A percentile compares a stretch with the other conserved stretches of the same genome.
Conservation (phyloP, 2,329 filamentous ascomycete species). For the Cladosporium sp. region DNA sequence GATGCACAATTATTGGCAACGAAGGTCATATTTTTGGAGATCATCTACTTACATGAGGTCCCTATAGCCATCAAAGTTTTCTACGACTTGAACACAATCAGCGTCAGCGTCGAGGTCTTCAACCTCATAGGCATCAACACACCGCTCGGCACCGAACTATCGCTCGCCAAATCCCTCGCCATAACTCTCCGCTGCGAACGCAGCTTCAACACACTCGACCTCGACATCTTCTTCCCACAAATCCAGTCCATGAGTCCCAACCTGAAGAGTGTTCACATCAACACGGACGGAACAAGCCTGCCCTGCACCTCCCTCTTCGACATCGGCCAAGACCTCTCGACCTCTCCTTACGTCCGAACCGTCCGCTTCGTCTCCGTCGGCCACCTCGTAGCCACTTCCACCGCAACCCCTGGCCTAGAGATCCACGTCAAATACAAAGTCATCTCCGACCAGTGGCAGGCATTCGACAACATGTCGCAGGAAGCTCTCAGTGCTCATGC, state of each 20-base stretch:
- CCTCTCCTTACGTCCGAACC: neutral
- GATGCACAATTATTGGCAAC: too few species aligned
- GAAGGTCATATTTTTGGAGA: too few species aligned
- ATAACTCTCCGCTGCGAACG: neutral
- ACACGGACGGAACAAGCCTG: neutral
- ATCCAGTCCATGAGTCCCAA: neutral
- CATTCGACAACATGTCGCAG: too few species aligned
- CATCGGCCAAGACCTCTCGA: neutral
- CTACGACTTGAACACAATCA: neutral
- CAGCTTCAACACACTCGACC: neutral
- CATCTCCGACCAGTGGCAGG: neutral
- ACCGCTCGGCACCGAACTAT: neutral
- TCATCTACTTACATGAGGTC: neutral
- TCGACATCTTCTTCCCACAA: neutral
- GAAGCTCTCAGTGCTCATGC: too few species aligned
- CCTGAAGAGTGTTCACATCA: neutral
- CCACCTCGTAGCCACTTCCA: neutral
- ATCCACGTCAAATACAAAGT: neutral
- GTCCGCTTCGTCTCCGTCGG: neutral
- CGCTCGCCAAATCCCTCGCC: neutral
- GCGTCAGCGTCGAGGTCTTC: neutral
- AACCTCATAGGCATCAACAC: neutral
- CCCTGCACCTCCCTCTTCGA: neutral
- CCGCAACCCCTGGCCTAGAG: too few species aligned
- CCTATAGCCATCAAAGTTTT: neutral